phyloP scores from a whole-genome alignment of 2,329 filamentous ascomycete species.

The Microdochium bolleyi region DNA sequence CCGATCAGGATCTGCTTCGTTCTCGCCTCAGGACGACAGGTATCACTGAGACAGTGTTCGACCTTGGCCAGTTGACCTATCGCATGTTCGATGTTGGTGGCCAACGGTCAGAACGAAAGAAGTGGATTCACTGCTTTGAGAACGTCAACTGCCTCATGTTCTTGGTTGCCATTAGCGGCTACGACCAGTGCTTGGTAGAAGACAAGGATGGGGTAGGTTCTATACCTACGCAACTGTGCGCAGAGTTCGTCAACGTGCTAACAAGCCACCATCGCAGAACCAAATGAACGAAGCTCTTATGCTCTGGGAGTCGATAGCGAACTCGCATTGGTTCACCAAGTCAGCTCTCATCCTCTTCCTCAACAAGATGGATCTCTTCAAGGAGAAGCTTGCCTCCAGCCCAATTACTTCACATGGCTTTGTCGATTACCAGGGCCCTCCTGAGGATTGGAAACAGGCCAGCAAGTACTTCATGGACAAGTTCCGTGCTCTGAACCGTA shows the following conservation, averaged over 20 bases:
- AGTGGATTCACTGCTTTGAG: conserved; percentile 96
- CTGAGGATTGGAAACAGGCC: conserved; percentile 64
- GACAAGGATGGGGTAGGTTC: conserved; percentile 84
- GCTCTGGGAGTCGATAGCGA: conserved; percentile 80
- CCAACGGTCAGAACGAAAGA: conserved; percentile 87
- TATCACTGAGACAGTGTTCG: conserved; percentile 92
- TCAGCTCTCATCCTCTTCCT: conserved; percentile 78
- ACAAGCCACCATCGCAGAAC: conserved; percentile 44
- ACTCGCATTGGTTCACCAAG: conserved; percentile 79
- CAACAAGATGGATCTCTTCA: conserved; percentile 84
- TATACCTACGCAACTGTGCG: background rate
- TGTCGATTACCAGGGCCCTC: conserved; percentile 67
- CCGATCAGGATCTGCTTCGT: conserved; percentile 89
- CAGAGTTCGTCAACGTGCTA: conserved; percentile 1
- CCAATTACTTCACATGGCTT: conserved; percentile 69
- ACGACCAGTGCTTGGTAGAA: conserved; percentile 92
- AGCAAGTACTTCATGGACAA: conserved; percentile 78
- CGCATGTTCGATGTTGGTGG: conserved; percentile 96
- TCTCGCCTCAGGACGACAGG: conserved; percentile 87
- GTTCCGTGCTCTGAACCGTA: conserved; percentile 68
- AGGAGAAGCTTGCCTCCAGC: conserved; percentile 62
- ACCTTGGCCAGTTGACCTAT: conserved; percentile 85
- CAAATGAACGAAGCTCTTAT: conserved; percentile 89
- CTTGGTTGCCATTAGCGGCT: conserved; percentile 89
- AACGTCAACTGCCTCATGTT: conserved; percentile 90